A percentile compares a stretch with the other conserved stretches of the same genome.
Conservation (phyloP, 2,329 filamentous ascomycete species). For the Claviceps sp. region DNA sequence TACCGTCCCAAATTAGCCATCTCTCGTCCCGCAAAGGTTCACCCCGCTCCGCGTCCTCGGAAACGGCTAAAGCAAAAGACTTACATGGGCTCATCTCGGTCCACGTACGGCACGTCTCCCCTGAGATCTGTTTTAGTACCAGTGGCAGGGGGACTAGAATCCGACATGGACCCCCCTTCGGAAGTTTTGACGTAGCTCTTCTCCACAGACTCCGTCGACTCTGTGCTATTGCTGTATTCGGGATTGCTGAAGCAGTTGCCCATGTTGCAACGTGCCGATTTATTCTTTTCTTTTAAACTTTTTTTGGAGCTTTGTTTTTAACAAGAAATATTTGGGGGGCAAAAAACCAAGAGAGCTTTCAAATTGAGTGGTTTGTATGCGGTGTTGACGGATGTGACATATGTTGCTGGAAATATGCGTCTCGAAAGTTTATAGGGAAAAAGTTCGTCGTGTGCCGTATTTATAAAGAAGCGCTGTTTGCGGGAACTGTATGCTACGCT, state of each 20-base stretch:
- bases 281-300: background rate
- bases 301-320: background rate
- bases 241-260: background rate
- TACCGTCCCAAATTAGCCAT: background rate
- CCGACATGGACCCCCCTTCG: background rate
- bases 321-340: background rate
- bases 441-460: too few species aligned
- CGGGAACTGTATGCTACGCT: too few species aligned
- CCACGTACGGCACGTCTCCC: background rate
- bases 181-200: background rate
- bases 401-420: too few species aligned
- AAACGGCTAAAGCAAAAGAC: background rate
- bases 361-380: background rate
- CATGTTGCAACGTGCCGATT: too few species aligned
- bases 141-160: too few species aligned
- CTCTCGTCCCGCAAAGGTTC: background rate
- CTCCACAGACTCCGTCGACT: background rate
- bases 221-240: background rate
- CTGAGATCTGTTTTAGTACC: too few species aligned
- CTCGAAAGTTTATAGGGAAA: too few species aligned
- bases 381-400: background rate
- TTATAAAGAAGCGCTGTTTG: too few species aligned
- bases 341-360: background rate
- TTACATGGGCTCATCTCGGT: background rate
- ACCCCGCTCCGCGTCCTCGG: too few species aligned